Conservation (phyloP, 352 stramenopile genomes). For the Globisporangium paddicum region DNA sequence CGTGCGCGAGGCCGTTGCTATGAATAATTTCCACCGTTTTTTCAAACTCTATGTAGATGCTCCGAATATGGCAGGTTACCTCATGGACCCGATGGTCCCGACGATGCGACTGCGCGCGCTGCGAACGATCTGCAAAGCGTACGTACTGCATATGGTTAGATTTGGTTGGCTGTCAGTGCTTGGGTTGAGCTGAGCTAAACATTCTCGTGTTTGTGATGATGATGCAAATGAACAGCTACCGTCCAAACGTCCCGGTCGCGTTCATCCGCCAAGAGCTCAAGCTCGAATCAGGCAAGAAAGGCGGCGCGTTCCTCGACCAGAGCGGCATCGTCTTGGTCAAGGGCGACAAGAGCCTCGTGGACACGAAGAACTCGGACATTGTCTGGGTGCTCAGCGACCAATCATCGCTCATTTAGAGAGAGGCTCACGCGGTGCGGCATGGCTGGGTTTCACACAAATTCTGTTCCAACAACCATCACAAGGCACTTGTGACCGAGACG, state of each 20-base stretch:
- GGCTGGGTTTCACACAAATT: not conserved
- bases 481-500: not conserved
- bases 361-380: constrained; percentile 82
- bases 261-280: constrained; percentile 74
- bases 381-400: constrained; percentile 77
- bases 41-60: constrained; percentile 84
- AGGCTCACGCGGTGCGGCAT: not conserved
- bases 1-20: constrained; percentile 75
- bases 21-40: constrained; percentile 88
- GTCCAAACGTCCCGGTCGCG: constrained; percentile 62
- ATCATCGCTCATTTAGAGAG: constrained; percentile 81
- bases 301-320: constrained; percentile 70
- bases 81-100: constrained; percentile 86
- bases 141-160: constrained; percentile 19
- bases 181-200: not conserved
- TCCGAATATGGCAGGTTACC: constrained; percentile 88
- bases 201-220: not conserved
- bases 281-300: constrained; percentile 55
- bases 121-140: constrained; percentile 87
- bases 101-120: constrained; percentile 78
- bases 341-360: constrained; percentile 54
- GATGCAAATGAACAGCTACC: constrained; percentile 39
- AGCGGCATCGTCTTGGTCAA: constrained; percentile 66
- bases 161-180: constrained; percentile 13
- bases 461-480: not conserved